phyloP scores from a whole-genome alignment of 2,329 filamentous ascomycete species.

The Sphaerulina vaccinii region DNA sequence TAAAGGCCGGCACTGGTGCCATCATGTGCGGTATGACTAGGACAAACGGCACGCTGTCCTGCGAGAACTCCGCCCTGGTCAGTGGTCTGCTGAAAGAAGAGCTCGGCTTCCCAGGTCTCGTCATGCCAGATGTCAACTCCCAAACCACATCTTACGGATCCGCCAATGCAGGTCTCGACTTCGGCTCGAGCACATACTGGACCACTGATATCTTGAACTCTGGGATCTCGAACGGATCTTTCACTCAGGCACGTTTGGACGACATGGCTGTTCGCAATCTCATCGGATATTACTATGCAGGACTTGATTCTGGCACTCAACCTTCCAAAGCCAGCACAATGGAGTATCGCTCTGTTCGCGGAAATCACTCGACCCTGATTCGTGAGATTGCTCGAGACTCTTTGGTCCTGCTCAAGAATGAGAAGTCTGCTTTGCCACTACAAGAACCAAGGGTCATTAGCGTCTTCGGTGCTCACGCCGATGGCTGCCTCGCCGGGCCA shows the following conservation, averaged over 20 bases:
- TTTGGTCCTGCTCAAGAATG: conserved; percentile 61
- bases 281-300: conserved; percentile 22
- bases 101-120: conserved; percentile 38
- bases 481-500: conserved; percentile 12
- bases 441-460: conserved; percentile 43
- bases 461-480: conserved; percentile 37
- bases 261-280: conserved; percentile 37
- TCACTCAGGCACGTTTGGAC: conserved; percentile 33
- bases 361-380: conserved; percentile 19
- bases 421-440: conserved; percentile 54
- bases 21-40: conserved; percentile 48
- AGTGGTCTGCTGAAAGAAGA: conserved; percentile 67
- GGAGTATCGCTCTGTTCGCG: conserved; percentile 19
- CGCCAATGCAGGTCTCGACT: conserved; percentile 34
- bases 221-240: conserved; percentile 36
- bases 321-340: conserved; percentile 11
- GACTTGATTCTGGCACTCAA: conserved; percentile 20
- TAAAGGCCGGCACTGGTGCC: conserved; percentile 50
- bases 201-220: conserved; percentile 28
- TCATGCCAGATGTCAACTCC: conserved; percentile 52
- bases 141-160: conserved; percentile 30
- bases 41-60: conserved; percentile 39
- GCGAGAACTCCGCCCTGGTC: conserved; percentile 61
- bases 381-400: conserved; percentile 14
- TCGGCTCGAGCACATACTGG: conserved; percentile 31